Percentiles rank a stretch among this genome's conserved stretches.
Evolutionary conservation across 768 basidiomycete genomes (phyloP).

Genomic region (Roridomyces roridus): DNA sequence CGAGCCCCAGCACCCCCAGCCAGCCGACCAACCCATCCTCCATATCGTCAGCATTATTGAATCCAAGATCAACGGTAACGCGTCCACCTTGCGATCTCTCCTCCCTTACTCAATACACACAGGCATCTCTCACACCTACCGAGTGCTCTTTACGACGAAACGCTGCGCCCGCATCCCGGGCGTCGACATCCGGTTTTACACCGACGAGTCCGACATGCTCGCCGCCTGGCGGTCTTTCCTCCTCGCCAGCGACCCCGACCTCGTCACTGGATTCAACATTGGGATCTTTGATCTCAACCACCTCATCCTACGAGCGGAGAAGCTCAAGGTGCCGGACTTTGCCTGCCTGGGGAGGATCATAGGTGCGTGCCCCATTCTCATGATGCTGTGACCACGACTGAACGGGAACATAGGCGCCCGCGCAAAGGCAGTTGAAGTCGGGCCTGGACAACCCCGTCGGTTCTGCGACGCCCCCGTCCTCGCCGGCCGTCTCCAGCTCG

Average conservation of each 20-base stretch:
- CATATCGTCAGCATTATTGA: constrained; percentile 3
- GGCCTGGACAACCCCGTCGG: background rate
- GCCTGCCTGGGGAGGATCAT: constrained; percentile 10
- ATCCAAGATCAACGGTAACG: background rate
- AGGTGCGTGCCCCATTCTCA: background rate
- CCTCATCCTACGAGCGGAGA: constrained; percentile 69
- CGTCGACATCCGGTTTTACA: constrained; percentile 72
- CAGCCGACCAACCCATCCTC: background rate
- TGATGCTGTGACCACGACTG: too few species aligned
- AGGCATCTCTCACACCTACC: constrained; percentile 21
- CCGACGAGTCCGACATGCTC: constrained; percentile 63
- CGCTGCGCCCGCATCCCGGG: constrained; percentile 78
- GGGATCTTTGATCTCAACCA: constrained; percentile 79
- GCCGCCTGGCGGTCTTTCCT: constrained; percentile 70
- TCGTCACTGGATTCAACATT: constrained; percentile 80
- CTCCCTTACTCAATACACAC: background rate
- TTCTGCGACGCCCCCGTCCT: constrained; percentile 2
- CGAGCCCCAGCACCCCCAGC: background rate
- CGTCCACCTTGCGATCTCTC: background rate
- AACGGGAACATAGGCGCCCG: background rate
- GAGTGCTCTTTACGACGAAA: constrained; percentile 79
- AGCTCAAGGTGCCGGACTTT: background rate
- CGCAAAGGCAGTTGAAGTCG: background rate
- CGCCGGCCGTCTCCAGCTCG: constrained; percentile 9
- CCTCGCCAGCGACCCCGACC: constrained; percentile 72